Evolutionary conservation across 805 yeast species (phyloP).

Genomic region (Kazachstania bromeliacearum): DNA sequence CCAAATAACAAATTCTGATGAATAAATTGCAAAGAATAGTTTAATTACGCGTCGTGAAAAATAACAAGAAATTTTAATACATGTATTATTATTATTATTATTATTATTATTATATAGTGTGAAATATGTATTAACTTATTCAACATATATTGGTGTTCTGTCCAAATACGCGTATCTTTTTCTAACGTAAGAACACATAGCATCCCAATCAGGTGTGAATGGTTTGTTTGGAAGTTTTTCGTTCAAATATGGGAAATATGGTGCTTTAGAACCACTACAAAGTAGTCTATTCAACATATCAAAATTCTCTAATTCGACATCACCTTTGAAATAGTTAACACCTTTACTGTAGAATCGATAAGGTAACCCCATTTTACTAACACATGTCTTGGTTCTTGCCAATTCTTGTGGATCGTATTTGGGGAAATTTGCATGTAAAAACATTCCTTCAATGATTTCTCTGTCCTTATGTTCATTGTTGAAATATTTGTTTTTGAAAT

Average conservation of each 20-base stretch:
- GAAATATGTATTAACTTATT: not conserved
- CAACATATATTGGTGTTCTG: too few relatives aligned
- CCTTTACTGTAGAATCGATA: too few relatives aligned
- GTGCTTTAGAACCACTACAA: conserved; percentile 9
- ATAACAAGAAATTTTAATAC: not conserved
- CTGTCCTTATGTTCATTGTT: conserved; percentile 5
- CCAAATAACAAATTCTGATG: too few relatives aligned
- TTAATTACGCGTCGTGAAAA: too few relatives aligned
- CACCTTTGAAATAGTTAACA: too few relatives aligned
- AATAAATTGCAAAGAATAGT: too few relatives aligned
- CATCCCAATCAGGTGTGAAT: conserved; percentile 7
- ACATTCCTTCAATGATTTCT: conserved; percentile 16
- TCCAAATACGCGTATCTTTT: conserved; percentile 15
- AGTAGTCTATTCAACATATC: conserved; percentile 15
- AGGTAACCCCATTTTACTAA: too few relatives aligned
- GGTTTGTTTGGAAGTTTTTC: conserved; percentile 9
- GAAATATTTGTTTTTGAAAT: conserved; percentile 15
- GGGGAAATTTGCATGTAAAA: conserved; percentile 34
- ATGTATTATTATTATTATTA: not conserved
- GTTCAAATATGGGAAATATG: conserved; percentile 16
- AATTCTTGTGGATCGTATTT: conserved; percentile 31
- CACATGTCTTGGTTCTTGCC: not conserved
- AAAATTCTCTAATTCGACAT: conserved; percentile 23
- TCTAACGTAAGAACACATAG: conserved; percentile 21
- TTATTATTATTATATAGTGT: not conserved